Evolutionary conservation across 2,329 filamentous ascomycete species (phyloP), one percentile per base, ranked within the genome.

Genomic region (Lecanoromycetidae sp.): DNA sequence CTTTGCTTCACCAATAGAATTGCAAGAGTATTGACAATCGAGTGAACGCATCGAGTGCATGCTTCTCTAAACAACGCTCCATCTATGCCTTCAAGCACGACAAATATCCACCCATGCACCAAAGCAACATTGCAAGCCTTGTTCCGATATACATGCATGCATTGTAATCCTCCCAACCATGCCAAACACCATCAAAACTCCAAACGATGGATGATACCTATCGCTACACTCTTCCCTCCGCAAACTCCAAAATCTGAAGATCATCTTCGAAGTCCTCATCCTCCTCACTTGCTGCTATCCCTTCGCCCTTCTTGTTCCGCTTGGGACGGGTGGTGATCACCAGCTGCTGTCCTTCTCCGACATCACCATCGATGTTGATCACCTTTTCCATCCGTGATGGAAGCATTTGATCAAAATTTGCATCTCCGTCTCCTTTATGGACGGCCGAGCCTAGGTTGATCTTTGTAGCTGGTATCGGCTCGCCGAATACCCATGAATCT

Each of bases 221-320:
- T 23, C 19, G 15, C 65, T 57, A 70, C 36, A 76, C 74, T 36
- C 73, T 63, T 52, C 76, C 73, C 43, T 69, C 66, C 12, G 87
- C 84, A 74, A 91, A 93, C 66, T 94, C 87, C 53, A 94, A 74
- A 48, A 94, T 84, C 62, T 94, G 87, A 56, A 85, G 91, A 60
- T 93, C 87, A 61, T 94, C 86, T 65, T 94, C 87, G 58, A 94
- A 94, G 63, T 94, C 93, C 45, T 77, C 76, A 48, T 85, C 82
- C 36, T 80, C 79, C 9, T 66, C 61, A 38, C 61, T 63, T 17
- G 50, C 54, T 32, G 69, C 68, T 13, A 66, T 62, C 10, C 36
- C 38, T 30, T 66, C 61, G 32, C 62, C 57, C 44, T 74, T 70
- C 42, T 69, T 71, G 32, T 70, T 68, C 57, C 77, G 76, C 50